Evolutionary conservation across 768 basidiomycete genomes (phyloP).

Genomic region (Leucosporidium creatinivorum): DNA sequence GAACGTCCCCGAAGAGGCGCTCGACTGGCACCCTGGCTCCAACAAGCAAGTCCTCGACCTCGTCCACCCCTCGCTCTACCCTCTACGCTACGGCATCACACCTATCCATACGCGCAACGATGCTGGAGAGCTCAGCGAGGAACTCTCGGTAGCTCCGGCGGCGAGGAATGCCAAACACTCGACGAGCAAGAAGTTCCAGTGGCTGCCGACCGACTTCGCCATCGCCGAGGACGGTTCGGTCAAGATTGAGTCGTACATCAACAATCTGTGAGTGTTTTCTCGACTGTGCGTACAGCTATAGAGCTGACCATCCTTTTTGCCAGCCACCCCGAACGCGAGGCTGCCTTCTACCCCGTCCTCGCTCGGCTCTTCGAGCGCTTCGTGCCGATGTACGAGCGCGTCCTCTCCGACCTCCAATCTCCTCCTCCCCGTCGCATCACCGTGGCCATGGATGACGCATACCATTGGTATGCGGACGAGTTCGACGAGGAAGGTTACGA

Average conservation of each 20-base stretch:
- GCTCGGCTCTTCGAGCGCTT: conserved; percentile 44
- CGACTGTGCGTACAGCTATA: too few species aligned
- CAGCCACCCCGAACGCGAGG: conserved; percentile 38
- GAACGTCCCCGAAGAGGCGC: conserved; percentile 41
- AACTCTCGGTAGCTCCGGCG: background rate
- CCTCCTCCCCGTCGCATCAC: conserved; percentile 8
- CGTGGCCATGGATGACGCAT: conserved; percentile 39
- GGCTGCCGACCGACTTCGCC: conserved; percentile 22
- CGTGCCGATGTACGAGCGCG: conserved; percentile 50
- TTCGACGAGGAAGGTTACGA: conserved; percentile 49
- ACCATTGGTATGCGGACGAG: conserved; percentile 49
- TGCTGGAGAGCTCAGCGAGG: background rate
- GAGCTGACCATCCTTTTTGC: too few species aligned
- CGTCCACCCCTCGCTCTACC: conserved; percentile 47
- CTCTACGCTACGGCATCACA: conserved; percentile 42
- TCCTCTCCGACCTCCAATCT: conserved; percentile 4
- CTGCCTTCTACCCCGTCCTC: conserved; percentile 40
- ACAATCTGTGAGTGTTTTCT: conserved; percentile 43
- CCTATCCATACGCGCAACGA: background rate
- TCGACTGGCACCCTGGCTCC: conserved; percentile 50
- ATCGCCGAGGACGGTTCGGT: conserved; percentile 6
- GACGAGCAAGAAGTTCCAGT: conserved; percentile 7
- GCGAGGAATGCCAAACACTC: background rate
- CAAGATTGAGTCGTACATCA: conserved; percentile 46
- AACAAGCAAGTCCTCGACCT: conserved; percentile 48